Evolutionary conservation across 192 early-diverging fungal genomes (phyloP), one percentile per base, ranked within the genome.

Genomic region (Coemansia sp.): DNA sequence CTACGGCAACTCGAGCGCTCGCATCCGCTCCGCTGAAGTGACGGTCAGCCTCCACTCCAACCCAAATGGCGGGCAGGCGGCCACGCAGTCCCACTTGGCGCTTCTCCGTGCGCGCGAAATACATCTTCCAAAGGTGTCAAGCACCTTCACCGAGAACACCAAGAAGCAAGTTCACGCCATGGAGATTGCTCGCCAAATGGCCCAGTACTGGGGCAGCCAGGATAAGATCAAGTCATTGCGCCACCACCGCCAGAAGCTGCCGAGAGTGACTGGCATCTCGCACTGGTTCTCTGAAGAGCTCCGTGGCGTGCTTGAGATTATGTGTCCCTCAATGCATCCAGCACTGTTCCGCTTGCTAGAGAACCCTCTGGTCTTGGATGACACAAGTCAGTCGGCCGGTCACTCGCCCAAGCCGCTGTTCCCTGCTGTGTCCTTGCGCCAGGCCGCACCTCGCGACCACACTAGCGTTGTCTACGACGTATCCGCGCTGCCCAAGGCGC

Each of bases 121-220:
- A 5, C 44, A 67, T 6, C 40, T 79, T 4, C 74, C 74, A 31
- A 61, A 41, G 38, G 77, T 70, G 33, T 72, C 77, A 16, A 75
- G 77, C 59, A 77, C 68, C 24, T 85, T 85, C 44, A 85, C 82
- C 7, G 78, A 85, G 40, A 61, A 66, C 36, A 73, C 82, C 13
- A 85, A 85, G 70, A 70, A 40, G 64, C 82, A 79, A 49, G 75
- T 79, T 16, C 77, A 79, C 40, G 82, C 77, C 12, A 84, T 84
- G 82, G 77, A 84, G 49, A 71, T 84, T 63, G 77, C 82, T 11
- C 74, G 82, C 15, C 77, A 84, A 46, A 84, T 84, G 82, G 82
- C 82, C 4, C 77, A 79, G 72, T 84, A 84, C 65, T 84, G 82
- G 82, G 82, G 82, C 38, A 46, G 68, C 18, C 68, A 84, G 33